Conservation (phyloP, 2,329 filamentous ascomycete species). For the Cephalotrichum gorgonifer region DNA sequence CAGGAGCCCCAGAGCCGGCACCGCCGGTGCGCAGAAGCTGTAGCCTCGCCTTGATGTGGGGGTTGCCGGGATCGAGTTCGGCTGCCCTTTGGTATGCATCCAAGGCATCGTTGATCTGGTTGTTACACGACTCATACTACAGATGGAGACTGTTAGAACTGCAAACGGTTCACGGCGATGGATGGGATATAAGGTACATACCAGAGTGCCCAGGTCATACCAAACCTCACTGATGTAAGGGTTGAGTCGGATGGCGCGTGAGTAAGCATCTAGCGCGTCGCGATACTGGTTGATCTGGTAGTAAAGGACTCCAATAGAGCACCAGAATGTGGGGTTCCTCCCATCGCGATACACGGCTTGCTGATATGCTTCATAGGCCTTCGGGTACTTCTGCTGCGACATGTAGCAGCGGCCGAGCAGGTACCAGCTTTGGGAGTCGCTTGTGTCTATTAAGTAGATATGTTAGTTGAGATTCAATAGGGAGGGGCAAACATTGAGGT, state of each 20-base stretch:
- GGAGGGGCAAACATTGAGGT: neutral
- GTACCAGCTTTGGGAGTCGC: conserved; percentile 97
- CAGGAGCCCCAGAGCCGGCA: conserved; percentile 60
- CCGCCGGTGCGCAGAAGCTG: conserved; percentile 79
- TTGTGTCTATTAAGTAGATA: conserved; percentile 55
- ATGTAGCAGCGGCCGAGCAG: conserved; percentile 96
- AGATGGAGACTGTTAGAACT: neutral
- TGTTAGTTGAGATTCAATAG: conserved; percentile 15
- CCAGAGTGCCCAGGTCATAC: conserved; percentile 94
- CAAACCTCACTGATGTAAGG: conserved; percentile 98
- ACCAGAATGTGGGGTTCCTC: conserved; percentile 98
- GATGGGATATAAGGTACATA: conserved; percentile 37
- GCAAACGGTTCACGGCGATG: neutral
- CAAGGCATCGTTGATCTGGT: conserved; percentile 90
- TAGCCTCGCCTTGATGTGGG: conserved; percentile 90
- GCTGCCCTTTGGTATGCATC: conserved; percentile 93
- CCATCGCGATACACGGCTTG: conserved; percentile 97
- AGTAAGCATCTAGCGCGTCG: conserved; percentile 95
- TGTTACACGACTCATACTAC: conserved; percentile 97
- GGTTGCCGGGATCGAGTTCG: conserved; percentile 85
- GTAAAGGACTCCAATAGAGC: conserved; percentile 96
- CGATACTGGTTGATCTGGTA: conserved; percentile 99
- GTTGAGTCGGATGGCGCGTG: conserved; percentile 88
- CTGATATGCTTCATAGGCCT: conserved; percentile 96
- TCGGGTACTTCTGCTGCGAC: conserved; percentile 98